Evolutionary conservation across 768 basidiomycete species (phyloP), one percentile per base, ranked within the genome.

Genomic region (Amanita brunnescens): DNA sequence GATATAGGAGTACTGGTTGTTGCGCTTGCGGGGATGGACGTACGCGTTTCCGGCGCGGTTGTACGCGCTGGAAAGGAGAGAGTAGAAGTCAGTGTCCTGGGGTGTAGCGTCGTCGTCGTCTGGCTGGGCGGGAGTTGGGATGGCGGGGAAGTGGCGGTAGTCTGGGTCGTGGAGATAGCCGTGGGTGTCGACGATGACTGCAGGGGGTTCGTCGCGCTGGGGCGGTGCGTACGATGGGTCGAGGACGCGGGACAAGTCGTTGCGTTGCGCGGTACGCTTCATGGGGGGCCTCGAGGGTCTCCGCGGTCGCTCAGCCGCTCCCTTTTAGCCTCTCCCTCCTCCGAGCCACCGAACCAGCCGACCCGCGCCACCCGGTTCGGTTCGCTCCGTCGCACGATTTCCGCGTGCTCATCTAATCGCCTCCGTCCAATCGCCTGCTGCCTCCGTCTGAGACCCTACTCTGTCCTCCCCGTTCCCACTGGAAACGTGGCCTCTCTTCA

Each of bases 121-220:
- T 7, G 46, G 52, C 2, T 57, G 60, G 30, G 70, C 70, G 59
- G 46, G 46, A 62, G 3, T 66, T 61, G n/a, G 61, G 16, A 61
- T 38, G 32, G 71, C 59, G 24, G 81, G 82, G 54, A 84, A 84
- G 65, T 82, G 73, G 55, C 81, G 72, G 65, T 75, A 84, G 60
- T 84, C 82, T 20, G 82, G 82, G 63, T 84, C 82, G 59, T 84
- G 81, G 21, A 82, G 67, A 63, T 80, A 76, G 44, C 81, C 82
- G 53, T 75, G 69, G 61, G 67, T 69, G 70, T 84, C 82, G 55
- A 82, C 74, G 59, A 81, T 82, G 52, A 74, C 80, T 16, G 57
- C 42, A 54, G 65, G 53, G 57, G 59, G 49, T 62, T 49, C 52
- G 4, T 64, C 54, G n/a, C 55, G 67, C 26, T 13, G 60, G 51